Evolutionary conservation across 2,329 filamentous ascomycete genomes (phyloP).

Genomic region (Fusarium sp.): DNA sequence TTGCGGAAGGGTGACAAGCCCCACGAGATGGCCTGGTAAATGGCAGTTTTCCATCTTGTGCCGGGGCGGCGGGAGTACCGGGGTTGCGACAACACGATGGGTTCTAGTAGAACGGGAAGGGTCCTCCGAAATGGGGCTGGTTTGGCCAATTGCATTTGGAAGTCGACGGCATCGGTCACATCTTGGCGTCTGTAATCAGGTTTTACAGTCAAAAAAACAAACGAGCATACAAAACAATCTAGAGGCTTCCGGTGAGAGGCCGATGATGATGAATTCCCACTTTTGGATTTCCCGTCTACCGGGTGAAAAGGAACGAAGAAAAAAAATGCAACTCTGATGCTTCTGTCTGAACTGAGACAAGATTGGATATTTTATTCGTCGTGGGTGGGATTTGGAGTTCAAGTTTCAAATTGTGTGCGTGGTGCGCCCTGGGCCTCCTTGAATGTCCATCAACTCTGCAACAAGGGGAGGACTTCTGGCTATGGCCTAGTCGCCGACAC

Average conservation of each 20-base stretch:
- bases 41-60: slow-evolving; percentile 42
- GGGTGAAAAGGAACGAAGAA: slow-evolving; percentile 26
- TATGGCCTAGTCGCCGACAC: slow-evolving; percentile 3
- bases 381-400: slow-evolving; percentile 19
- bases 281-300: slow-evolving; percentile 37
- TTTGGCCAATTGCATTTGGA: slow-evolving; percentile 75
- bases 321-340: slow-evolving; percentile 24
- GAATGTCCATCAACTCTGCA: slow-evolving; percentile 3
- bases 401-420: slow-evolving; percentile 27
- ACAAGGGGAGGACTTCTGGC: not conserved
- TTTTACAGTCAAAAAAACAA: slow-evolving; percentile 69
- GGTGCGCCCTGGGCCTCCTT: not conserved
- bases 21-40: slow-evolving; percentile 99
- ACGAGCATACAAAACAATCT: slow-evolving; percentile 55
- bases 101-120: slow-evolving; percentile 59
- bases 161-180: slow-evolving; percentile 73
- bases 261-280: slow-evolving; percentile 46
- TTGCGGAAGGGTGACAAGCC: slow-evolving; percentile 99
- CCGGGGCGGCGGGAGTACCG: slow-evolving; percentile 44
- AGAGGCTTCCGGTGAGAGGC: slow-evolving; percentile 50
- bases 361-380: slow-evolving; percentile 32
- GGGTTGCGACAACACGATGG: slow-evolving; percentile 49
- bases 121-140: slow-evolving; percentile 64
- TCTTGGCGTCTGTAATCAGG: slow-evolving; percentile 76
- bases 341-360: slow-evolving; percentile 21